A percentile compares a stretch with the other conserved stretches of the same genome.
Conservation (phyloP, 192 early-diverging fungal genomes). For the Coemansia sp. region DNA sequence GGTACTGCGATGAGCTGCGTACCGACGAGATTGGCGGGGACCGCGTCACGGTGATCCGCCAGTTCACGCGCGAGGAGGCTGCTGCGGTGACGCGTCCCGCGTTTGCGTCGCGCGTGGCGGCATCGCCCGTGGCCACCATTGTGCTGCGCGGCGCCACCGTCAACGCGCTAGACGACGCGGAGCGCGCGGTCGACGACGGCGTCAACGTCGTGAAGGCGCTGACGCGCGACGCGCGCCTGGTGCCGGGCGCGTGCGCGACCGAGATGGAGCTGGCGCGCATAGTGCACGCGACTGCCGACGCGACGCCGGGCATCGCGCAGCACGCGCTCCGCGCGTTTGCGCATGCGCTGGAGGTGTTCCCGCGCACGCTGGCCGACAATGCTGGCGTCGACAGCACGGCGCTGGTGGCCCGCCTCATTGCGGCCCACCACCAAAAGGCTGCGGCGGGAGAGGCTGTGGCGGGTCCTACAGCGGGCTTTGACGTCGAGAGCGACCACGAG, state of each 20-base stretch:
- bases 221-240: slow-evolving; percentile 74
- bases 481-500: slow-evolving; percentile 66
- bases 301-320: slow-evolving; percentile 91
- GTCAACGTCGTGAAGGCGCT: slow-evolving; percentile 94
- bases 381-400: slow-evolving; percentile 92
- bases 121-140: slow-evolving; percentile 86
- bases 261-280: slow-evolving; percentile 89
- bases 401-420: slow-evolving; percentile 85
- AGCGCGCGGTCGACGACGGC: slow-evolving; percentile 96
- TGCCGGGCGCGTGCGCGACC: slow-evolving; percentile 89
- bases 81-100: slow-evolving; percentile 38
- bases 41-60: slow-evolving; percentile 95
- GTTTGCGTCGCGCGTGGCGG: slow-evolving; percentile 58
- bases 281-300: slow-evolving; percentile 74
- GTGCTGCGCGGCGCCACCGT: slow-evolving; percentile 93
- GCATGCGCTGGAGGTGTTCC: slow-evolving; percentile 90
- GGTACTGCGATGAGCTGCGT: slow-evolving; percentile 94
- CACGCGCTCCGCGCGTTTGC: slow-evolving; percentile 95
- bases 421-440: slow-evolving; percentile 73
- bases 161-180: slow-evolving; percentile 94
- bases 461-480: slow-evolving; percentile 61
- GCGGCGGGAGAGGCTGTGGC: slow-evolving; percentile 2
- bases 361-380: slow-evolving; percentile 90
- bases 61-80: slow-evolving; percentile 48
- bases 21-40: slow-evolving; percentile 96